A percentile compares a stretch with the other conserved stretches of the same genome.
Evolutionary conservation across 1,284 basidiomycete species (phyloP).

Genomic region (Gomphus sp.): DNA sequence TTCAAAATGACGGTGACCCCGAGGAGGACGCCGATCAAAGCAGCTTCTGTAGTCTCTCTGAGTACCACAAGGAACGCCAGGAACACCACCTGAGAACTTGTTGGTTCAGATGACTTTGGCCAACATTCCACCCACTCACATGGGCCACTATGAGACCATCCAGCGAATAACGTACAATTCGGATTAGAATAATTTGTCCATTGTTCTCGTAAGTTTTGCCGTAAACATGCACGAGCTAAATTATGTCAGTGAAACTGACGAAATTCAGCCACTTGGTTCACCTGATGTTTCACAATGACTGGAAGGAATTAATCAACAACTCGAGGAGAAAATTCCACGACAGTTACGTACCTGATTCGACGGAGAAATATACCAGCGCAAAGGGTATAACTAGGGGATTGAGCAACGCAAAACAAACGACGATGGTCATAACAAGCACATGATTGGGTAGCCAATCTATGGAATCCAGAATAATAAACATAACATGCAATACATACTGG

Average conservation of each 20-base stretch:
- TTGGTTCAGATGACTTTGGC: conserved; percentile 5
- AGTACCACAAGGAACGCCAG: conserved; percentile 75
- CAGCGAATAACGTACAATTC: conserved; percentile 73
- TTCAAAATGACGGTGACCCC: conserved; percentile 67
- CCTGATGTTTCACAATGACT: conserved; percentile 80
- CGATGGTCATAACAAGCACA: conserved; percentile 67
- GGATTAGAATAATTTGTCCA: conserved; percentile 62
- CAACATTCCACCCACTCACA: conserved; percentile 20
- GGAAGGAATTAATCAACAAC: conserved; percentile 4
- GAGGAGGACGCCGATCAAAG: conserved; percentile 60
- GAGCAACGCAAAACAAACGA: conserved; percentile 68
- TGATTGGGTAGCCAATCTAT: conserved; percentile 80
- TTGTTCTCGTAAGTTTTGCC: conserved; percentile 84
- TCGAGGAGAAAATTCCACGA: neutral
- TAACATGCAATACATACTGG: neutral
- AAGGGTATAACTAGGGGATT: conserved; percentile 73
- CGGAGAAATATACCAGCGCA: conserved; percentile 56
- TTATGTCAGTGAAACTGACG: neutral
- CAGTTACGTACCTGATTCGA: conserved; percentile 50
- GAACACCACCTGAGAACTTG: conserved; percentile 45
- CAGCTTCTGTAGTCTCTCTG: conserved; percentile 56
- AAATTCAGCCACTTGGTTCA: conserved; percentile 17
- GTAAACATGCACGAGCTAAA: conserved; percentile 75
- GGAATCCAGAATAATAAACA: neutral
- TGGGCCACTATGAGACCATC: conserved; percentile 60